Evolutionary conservation across 1,139 yeast species (phyloP).

Genomic region (Protomyces arabidopsidicola): DNA sequence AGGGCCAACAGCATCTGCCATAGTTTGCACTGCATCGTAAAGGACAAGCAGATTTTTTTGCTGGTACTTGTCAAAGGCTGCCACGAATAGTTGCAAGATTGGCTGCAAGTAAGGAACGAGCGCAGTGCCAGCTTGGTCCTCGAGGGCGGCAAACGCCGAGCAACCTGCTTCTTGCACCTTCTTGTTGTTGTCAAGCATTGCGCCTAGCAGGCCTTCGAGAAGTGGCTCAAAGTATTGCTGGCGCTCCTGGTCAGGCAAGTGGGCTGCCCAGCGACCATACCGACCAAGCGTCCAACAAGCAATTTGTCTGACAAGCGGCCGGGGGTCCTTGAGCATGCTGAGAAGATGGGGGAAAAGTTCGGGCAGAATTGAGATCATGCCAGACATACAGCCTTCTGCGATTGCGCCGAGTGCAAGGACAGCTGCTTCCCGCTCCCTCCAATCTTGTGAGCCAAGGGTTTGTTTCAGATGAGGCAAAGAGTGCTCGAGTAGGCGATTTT

Average conservation of each 20-base stretch:
- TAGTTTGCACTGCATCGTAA: slow-evolving; percentile 89
- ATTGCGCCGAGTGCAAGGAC: slow-evolving; percentile 93
- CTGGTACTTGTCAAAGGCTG: slow-evolving; percentile 73
- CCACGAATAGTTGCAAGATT: slow-evolving; percentile 62
- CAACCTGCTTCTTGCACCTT: slow-evolving; percentile 95
- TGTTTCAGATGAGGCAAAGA: slow-evolving; percentile 73
- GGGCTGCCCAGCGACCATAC: slow-evolving; percentile 68
- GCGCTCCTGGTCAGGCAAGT: slow-evolving; percentile 48
- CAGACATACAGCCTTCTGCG: slow-evolving; percentile 76
- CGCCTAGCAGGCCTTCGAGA: slow-evolving; percentile 49
- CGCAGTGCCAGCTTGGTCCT: slow-evolving; percentile 67
- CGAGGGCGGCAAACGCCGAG: slow-evolving; percentile 74
- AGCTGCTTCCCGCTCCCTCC: slow-evolving; percentile 92
- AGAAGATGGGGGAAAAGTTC: slow-evolving; percentile 78
- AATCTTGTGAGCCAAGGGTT: slow-evolving; percentile 60
- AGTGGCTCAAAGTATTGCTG: slow-evolving; percentile 71
- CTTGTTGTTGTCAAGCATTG: slow-evolving; percentile 64
- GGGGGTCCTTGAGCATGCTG: slow-evolving; percentile 65
- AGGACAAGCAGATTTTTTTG: slow-evolving; percentile 73
- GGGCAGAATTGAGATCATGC: slow-evolving; percentile 66
- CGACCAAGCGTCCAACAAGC: slow-evolving; percentile 94
- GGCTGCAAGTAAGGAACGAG: slow-evolving; percentile 59
- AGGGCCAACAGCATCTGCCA: slow-evolving; percentile 67
- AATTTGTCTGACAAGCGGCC: slow-evolving; percentile 85
- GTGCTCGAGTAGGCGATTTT: slow-evolving; percentile 60